A percentile compares a stretch with the other conserved stretches of the same genome.
phyloP scores from a whole-genome alignment of 177 flowering plant species.

The Telopea speciosissima region DNA sequence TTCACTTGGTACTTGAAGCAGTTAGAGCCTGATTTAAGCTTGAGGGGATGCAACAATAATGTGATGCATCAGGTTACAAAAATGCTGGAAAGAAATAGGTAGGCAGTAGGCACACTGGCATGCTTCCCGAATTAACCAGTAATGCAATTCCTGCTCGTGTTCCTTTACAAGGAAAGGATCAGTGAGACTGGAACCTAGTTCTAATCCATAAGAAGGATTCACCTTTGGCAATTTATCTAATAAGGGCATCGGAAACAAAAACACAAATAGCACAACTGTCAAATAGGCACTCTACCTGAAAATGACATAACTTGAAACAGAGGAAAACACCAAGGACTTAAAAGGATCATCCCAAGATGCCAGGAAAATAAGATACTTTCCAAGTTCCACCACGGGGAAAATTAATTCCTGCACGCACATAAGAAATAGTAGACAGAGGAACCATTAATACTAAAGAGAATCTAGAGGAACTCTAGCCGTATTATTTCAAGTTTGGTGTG shows the following conservation, averaged over 20 bases:
- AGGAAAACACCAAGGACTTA: slow-evolving; percentile 65
- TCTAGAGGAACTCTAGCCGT: not conserved
- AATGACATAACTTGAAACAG: slow-evolving; percentile 42
- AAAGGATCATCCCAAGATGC: slow-evolving; percentile 70
- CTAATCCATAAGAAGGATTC: not conserved
- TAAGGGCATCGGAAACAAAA: not conserved
- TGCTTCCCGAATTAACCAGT: not conserved
- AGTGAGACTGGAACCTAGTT: not conserved
- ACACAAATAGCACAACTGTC: not conserved
- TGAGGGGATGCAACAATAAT: not conserved
- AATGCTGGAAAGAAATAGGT: too few species aligned
- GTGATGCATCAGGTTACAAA: not conserved
- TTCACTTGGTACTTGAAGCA: not conserved
- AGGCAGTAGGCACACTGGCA: not conserved
- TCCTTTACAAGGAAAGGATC: not conserved
- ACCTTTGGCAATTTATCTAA: not conserved
- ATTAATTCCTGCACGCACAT: slow-evolving; percentile 68
- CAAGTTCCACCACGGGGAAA: slow-evolving; percentile 51
- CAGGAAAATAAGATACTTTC: slow-evolving; percentile 48
- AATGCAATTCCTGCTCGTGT: not conserved
- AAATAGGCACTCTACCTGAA: slow-evolving; percentile 39
- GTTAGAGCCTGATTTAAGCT: not conserved
- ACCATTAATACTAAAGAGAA: not conserved
- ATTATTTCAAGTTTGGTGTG: not conserved
- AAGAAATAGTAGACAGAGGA: slow-evolving; percentile 4